These are phyloP conservation scores for Penicillium vulpinum DNA, from an alignment of 2,329 filamentous ascomycete species.

Conservation along the genomic window DNA sequence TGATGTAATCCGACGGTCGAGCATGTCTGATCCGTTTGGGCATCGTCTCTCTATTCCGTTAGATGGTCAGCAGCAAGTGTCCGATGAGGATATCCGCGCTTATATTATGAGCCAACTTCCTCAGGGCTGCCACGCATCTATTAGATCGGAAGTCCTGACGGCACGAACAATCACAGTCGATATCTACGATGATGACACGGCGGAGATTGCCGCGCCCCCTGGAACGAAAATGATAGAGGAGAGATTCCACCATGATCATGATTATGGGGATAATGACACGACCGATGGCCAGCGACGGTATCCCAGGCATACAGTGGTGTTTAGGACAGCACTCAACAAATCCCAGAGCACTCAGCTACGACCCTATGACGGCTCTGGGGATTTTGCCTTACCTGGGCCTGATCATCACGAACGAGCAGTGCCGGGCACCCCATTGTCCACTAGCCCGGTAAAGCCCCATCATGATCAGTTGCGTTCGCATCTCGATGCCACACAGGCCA, in stretches of 20 bases:
- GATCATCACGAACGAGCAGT: background rate
- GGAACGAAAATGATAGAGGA: constrained; percentile 50
- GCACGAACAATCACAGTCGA: constrained; percentile 50
- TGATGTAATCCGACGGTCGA: constrained; percentile 38
- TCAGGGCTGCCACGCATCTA: constrained; percentile 44
- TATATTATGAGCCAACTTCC: constrained; percentile 51
- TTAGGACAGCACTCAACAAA: constrained; percentile 46
- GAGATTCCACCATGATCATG: constrained; percentile 52
- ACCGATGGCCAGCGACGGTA: constrained; percentile 36
- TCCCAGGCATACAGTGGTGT: constrained; percentile 49
- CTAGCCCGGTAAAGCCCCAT: background rate
- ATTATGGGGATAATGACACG: constrained; percentile 38
- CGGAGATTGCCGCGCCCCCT: constrained; percentile 47
- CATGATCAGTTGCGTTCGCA: constrained; percentile 1
- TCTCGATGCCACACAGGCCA: constrained; percentile 2
- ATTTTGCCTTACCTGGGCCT: background rate
- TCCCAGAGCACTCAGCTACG: constrained; percentile 40
- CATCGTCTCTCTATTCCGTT: constrained; percentile 35
- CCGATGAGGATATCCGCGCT: constrained; percentile 48
- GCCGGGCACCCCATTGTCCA: background rate
- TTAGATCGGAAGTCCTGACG: constrained; percentile 45
- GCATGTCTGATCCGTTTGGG: constrained; percentile 23
- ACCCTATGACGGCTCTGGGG: constrained; percentile 14
- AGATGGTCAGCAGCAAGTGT: constrained; percentile 40
- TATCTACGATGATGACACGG: constrained; percentile 44